Percentiles rank a stretch among this genome's conserved stretches.
phyloP scores from a whole-genome alignment of 2,329 filamentous ascomycete genomes.

The Venturia asperata region DNA sequence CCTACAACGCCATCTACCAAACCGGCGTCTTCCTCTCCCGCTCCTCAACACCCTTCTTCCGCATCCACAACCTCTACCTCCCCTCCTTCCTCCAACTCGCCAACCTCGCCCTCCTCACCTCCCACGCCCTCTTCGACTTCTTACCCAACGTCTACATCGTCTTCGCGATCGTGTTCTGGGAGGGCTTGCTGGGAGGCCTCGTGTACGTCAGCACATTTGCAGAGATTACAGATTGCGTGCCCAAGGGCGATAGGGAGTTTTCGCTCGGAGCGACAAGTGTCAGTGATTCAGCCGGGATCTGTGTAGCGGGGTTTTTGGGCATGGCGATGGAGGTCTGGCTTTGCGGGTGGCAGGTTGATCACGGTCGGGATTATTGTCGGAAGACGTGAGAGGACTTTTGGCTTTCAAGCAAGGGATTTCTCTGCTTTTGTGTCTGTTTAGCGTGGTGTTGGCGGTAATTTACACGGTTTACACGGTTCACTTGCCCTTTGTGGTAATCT shows the following conservation, averaged over 20 bases:
- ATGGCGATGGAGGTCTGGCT: constrained; percentile 75
- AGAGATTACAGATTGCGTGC: constrained; percentile 80
- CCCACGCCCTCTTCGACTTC: constrained; percentile 73
- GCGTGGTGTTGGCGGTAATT: constrained; percentile 5
- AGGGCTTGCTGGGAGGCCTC: constrained; percentile 79
- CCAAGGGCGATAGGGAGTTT: constrained; percentile 75
- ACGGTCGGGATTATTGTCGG: constrained; percentile 58
- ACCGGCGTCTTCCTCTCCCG: constrained; percentile 90
- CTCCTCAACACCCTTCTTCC: constrained; percentile 80
- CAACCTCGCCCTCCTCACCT: constrained; percentile 66
- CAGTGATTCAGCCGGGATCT: constrained; percentile 86
- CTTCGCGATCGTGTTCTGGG: constrained; percentile 84
- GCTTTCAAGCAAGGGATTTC: too few relatives aligned
- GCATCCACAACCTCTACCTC: constrained; percentile 72
- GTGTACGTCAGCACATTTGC: constrained; percentile 97
- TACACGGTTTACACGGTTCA: background rate
- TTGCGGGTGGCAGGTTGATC: constrained; percentile 76
- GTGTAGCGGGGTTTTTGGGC: constrained; percentile 74
- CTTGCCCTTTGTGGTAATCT: background rate
- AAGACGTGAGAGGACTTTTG: constrained; percentile 10
- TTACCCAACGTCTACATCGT: constrained; percentile 82
- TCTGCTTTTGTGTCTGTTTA: too few relatives aligned
- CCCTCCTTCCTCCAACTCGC: constrained; percentile 74
- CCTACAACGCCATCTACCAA: constrained; percentile 93
- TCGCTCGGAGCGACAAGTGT: constrained; percentile 84